phyloP scores from a whole-genome alignment of 1,284 basidiomycete genomes.

The Irpex lacteus region DNA sequence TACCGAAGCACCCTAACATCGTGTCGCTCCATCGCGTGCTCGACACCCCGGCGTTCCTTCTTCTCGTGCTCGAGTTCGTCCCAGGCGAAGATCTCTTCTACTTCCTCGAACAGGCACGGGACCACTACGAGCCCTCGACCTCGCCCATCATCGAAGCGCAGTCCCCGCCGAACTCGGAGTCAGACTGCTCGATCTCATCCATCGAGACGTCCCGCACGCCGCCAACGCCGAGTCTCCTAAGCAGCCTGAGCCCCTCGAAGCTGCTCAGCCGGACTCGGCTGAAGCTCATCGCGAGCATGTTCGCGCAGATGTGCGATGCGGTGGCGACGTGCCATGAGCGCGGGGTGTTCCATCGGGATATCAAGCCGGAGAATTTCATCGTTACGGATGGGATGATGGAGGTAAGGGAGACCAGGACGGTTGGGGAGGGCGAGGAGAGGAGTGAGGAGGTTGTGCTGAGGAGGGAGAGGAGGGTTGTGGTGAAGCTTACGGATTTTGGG shows the following conservation, averaged over 20 bases:
- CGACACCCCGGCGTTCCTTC: slow-evolving; percentile 78
- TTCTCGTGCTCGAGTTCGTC: slow-evolving; percentile 87
- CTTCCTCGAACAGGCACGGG: slow-evolving; percentile 92
- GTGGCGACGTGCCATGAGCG: slow-evolving; percentile 95
- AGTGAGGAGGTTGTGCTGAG: slow-evolving; percentile 16
- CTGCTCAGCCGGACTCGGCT: slow-evolving; percentile 86
- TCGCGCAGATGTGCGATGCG: slow-evolving; percentile 96
- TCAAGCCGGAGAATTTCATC: slow-evolving; percentile 97
- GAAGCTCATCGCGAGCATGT: slow-evolving; percentile 94
- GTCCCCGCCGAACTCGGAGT: slow-evolving; percentile 2
- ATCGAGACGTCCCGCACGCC: slow-evolving; percentile 65
- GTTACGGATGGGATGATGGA: slow-evolving; percentile 78
- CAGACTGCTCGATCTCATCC: slow-evolving; percentile 17
- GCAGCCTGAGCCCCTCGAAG: slow-evolving; percentile 80
- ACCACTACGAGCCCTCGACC: slow-evolving; percentile 67
- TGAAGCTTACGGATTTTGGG: slow-evolving; percentile 98
- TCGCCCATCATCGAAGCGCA: slow-evolving; percentile 23
- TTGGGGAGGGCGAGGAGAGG: background rate
- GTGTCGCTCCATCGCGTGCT: slow-evolving; percentile 92
- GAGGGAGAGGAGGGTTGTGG: slow-evolving; percentile 73
- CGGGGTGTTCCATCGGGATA: slow-evolving; percentile 93
- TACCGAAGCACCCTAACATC: slow-evolving; percentile 90
- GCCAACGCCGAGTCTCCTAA: slow-evolving; percentile 90
- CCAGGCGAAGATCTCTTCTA: slow-evolving; percentile 97
- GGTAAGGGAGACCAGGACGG: slow-evolving; percentile 13